Percentiles rank a stretch among this genome's conserved stretches.
These are phyloP conservation scores for Suillus decipiens DNA, from an alignment of 768 basidiomycete genomes.

Conservation along the genomic window DNA sequence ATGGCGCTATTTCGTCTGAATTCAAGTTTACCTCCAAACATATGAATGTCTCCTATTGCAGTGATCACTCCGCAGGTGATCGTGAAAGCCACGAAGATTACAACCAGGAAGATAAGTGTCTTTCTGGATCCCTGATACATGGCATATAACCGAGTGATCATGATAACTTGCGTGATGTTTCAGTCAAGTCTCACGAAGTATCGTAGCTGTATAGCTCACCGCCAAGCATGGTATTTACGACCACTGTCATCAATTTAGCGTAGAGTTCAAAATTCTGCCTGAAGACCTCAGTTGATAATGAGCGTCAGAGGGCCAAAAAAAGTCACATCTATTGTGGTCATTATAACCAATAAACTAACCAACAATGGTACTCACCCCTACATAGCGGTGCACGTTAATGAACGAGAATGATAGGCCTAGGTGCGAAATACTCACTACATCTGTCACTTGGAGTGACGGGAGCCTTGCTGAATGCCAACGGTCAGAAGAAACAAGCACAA, in stretches of 20 bases:
- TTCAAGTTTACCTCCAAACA: background rate
- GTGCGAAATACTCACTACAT: background rate
- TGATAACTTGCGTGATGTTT: background rate
- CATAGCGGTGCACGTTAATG: background rate
- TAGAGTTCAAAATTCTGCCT: background rate
- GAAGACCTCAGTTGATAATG: background rate
- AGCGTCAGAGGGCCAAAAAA: background rate
- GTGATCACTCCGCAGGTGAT: background rate
- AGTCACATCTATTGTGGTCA: background rate
- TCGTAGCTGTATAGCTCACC: background rate
- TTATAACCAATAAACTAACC: background rate
- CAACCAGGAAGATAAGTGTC: constrained; percentile 2
- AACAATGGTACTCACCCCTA: background rate
- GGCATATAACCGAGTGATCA: background rate
- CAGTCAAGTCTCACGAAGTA: background rate
- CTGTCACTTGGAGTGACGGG: background rate
- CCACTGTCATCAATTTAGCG: background rate
- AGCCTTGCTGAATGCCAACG: background rate
- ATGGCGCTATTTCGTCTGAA: background rate
- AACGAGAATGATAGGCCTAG: background rate
- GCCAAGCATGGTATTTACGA: background rate
- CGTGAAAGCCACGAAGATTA: background rate
- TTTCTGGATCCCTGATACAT: background rate
- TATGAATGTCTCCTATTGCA: background rate
- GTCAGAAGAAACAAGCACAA: background rate